Evolutionary conservation across 2,329 filamentous ascomycete genomes (phyloP), one percentile per base, ranked within the genome.

Genomic region (Fusarium ramigenum): DNA sequence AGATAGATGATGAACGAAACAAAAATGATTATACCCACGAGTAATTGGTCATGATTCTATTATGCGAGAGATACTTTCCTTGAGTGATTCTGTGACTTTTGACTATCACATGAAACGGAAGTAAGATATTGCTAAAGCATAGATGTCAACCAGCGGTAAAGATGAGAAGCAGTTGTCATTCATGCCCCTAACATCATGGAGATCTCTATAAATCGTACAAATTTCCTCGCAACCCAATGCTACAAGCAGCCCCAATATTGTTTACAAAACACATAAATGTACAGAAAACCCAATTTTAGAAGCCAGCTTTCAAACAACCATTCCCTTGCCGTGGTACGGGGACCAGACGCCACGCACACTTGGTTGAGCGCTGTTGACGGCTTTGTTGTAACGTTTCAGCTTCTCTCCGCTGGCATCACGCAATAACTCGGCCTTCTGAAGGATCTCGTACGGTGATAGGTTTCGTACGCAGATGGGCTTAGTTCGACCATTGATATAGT

Each of bases 391-490:
- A 77, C 82, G 86, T 84, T 85, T 89, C 78, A 93, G 82, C 87
- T 93, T 93, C 83, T 94, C 92, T 66, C 93, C 93, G 75, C 88
- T 95, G 28, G 92, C 90, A 80, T 94, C 90, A 67, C 93, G 87
- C 77, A 96, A 81, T 69, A 94, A 82, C 80, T 93, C 88, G 1
- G 88, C 91, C 87, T 98, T 98, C 80, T 94, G 87, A 62, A 95
- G 81, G 42, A 99, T 92, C 81, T 97, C 92, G 68, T 92, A 89
- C 36, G 91, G 90, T 76, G 95, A 91, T 80, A 98, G 83, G 78
- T 97, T 98, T 77, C 93, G 90, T 64, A 98, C 95, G 82, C 95
- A 98, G 59, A 98, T 90, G 15, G 94, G 89, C 82, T 96, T 96
- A 71, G 93, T 88, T 34, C 91, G 88, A 71, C 96, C 95, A 82